phyloP scores from a whole-genome alignment of 2,329 filamentous ascomycete species.

The Dactylellina parvicollis region DNA sequence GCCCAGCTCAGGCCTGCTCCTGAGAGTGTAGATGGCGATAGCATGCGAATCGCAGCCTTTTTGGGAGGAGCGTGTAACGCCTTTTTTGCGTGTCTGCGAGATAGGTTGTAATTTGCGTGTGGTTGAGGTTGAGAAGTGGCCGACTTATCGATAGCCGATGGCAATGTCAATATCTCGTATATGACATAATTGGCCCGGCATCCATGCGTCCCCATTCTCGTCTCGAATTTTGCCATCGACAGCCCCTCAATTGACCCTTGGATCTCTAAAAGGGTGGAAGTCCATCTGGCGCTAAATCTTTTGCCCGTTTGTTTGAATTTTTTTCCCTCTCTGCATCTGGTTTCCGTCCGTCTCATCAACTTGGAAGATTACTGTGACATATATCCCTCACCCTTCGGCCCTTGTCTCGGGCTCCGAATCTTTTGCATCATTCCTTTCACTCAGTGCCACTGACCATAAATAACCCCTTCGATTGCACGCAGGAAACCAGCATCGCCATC shows the following conservation, averaged over 20 bases:
- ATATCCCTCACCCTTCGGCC: constrained; percentile 23
- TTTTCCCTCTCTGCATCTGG: neutral
- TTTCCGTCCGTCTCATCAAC: neutral
- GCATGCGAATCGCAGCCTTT: neutral
- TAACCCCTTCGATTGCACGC: neutral
- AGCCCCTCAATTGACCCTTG: neutral
- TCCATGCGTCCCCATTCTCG: too few species aligned
- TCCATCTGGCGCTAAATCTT: neutral
- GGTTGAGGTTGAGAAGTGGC: neutral
- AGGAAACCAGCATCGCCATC: constrained; percentile 1
- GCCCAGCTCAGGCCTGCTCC: neutral
- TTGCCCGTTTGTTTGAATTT: neutral
- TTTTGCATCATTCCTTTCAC: neutral
- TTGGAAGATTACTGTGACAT: neutral
- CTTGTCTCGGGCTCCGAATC: neutral
- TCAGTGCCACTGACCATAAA: neutral
- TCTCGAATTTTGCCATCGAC: neutral
- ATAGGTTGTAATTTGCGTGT: neutral
- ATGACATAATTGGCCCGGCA: constrained; percentile 11
- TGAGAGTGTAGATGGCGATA: neutral
- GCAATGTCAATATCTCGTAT: neutral
- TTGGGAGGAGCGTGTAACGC: neutral
- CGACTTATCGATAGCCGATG: constrained; percentile 3
- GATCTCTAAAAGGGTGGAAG: neutral
- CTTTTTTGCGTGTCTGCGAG: too few species aligned